Base-by-base conservation (phyloP, 129 eudicot species). In the Arctium minus region DNA sequence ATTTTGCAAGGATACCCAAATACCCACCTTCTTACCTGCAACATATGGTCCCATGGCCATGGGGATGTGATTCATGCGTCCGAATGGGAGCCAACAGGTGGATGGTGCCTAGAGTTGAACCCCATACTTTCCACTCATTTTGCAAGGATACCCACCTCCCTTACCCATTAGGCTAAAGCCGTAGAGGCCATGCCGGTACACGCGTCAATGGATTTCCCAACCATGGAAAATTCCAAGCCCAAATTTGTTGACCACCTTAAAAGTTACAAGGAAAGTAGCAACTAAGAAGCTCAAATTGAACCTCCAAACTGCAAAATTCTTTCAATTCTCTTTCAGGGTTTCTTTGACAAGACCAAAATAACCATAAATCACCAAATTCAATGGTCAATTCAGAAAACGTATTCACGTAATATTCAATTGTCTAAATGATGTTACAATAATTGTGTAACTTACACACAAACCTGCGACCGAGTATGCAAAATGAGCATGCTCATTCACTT, bases 401-500 rank as follows among this genome's bases (percentile, higher is more conserved):
- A 13, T 56, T 56, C 8, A 56, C 22, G 27, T 56, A 56, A 56
- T 56, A 56, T 56, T 56, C 22, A 13, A 56, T 56, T 56, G 17
- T 56, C 22, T 56, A 56, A 56, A 56, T 56, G 6, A 56, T 56
- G 65, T 56, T 56, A 56, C 65, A 56, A 13, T 56, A 56, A 17
- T 17, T 17, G 27, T n/a, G 65, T 56, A 56, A 56, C 65, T 56
- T 56, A 5, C 65, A 56, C 27, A 56, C 53, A 53, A 13, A 53
- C 60, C n/a, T 13, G 18, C 18, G 13, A 12, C 74, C 46, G 42
- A 75, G 85, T 15, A 31, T 42, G 35, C 82, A 83, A 50, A 86
- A 81, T 11, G 70, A 75, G 8, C 35, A 42, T 53, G 53, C 36
- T 71, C 18, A 5, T 12, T 29, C 10, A 2, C 48, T 62, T 73